A percentile compares a stretch with the other conserved stretches of the same genome.
Evolutionary conservation across 306 rosid species (phyloP).

Genomic region (Parietaria judaica): DNA sequence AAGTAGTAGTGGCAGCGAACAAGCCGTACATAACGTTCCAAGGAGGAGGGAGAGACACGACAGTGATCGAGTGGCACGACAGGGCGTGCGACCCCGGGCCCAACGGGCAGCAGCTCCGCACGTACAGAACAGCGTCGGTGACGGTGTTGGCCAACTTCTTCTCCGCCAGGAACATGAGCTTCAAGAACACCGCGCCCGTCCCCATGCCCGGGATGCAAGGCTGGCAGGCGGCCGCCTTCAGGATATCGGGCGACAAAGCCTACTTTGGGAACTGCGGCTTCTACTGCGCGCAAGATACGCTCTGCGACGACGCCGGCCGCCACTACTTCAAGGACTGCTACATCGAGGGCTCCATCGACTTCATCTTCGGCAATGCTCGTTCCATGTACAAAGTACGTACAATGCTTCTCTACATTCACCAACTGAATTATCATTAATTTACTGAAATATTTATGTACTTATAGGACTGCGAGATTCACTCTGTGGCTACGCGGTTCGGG

Average conservation of each 20-base stretch:
- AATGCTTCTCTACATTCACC: not conserved
- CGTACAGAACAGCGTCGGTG: constrained; percentile 87
- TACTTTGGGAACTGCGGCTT: constrained; percentile 79
- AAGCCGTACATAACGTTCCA: constrained; percentile 77
- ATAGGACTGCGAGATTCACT: constrained; percentile 70
- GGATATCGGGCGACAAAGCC: constrained; percentile 81
- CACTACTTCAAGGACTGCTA: constrained; percentile 93
- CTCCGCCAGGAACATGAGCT: constrained; percentile 78
- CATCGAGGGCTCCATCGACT: constrained; percentile 82
- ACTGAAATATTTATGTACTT: constrained; percentile 1
- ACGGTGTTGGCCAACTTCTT: constrained; percentile 65
- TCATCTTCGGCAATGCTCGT: constrained; percentile 86
- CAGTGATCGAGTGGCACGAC: constrained; percentile 92
- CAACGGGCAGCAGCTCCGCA: constrained; percentile 74
- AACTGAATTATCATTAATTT: not conserved
- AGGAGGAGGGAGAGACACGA: constrained; percentile 67
- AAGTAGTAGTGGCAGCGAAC: constrained; percentile 72
- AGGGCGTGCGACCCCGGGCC: constrained; percentile 79
- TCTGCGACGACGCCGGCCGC: constrained; percentile 87
- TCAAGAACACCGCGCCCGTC: constrained; percentile 93
- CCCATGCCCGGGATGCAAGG: constrained; percentile 96
- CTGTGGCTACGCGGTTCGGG: constrained; percentile 66
- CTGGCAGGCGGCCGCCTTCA: constrained; percentile 82
- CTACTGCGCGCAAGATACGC: constrained; percentile 87
- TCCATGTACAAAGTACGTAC: constrained; percentile 73